These are phyloP conservation scores for Colletotrichum sp. DNA, from an alignment of 2,329 filamentous ascomycete genomes.

Conservation along the genomic window DNA sequence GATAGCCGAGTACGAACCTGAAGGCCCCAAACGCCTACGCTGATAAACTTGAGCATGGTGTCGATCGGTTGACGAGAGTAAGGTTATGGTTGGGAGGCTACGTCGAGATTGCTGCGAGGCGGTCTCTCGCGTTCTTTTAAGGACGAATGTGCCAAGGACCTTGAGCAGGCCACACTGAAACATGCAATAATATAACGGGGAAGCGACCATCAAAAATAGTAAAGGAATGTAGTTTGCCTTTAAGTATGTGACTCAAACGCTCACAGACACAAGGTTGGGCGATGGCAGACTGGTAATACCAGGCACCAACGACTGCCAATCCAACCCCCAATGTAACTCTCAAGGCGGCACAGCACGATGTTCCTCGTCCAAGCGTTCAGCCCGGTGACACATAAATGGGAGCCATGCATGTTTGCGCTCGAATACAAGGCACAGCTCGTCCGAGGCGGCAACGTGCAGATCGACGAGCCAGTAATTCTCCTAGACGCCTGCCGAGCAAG, in stretches of 20 bases:
- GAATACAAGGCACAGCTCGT: not conserved
- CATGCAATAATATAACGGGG: not conserved
- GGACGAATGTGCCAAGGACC: not conserved
- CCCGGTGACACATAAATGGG: not conserved
- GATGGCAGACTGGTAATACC: not conserved
- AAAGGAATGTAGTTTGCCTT: not conserved
- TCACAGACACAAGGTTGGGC: not conserved
- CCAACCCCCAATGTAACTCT: not conserved
- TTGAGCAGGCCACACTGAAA: not conserved
- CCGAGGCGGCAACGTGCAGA: not conserved
- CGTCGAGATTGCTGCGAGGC: not conserved
- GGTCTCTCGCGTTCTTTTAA: not conserved
- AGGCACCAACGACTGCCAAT: not conserved
- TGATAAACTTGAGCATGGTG: slow-evolving; percentile 5
- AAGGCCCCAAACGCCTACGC: slow-evolving; percentile 4
- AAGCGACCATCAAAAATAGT: not conserved
- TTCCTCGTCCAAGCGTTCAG: not conserved
- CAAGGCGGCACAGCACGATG: not conserved
- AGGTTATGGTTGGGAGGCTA: not conserved
- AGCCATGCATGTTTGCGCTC: slow-evolving; percentile 1
- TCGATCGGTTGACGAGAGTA: not conserved
- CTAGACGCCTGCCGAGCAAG: not conserved
- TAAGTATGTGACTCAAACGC: not conserved
- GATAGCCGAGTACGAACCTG: not conserved
- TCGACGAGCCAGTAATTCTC: not conserved